A percentile compares a stretch with the other conserved stretches of the same genome.
phyloP scores from a whole-genome alignment of 768 basidiomycete genomes.

The Lentinula raphanica region DNA sequence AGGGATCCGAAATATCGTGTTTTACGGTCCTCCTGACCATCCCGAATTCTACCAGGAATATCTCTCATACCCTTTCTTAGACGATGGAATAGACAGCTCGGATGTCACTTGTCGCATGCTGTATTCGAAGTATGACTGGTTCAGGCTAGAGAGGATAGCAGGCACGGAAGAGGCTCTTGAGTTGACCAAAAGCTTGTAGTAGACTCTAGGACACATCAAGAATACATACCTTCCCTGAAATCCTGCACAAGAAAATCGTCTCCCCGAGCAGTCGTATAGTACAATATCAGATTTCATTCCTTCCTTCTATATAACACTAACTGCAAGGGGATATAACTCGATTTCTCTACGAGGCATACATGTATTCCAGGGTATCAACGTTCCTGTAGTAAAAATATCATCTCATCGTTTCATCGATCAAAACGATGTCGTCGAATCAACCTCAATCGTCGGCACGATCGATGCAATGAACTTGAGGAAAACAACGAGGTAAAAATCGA shows the following conservation, averaged over 20 bases:
- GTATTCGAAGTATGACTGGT: constrained; percentile 87
- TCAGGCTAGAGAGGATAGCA: constrained; percentile 83
- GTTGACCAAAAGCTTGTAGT: constrained; percentile 30
- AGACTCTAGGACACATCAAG: not conserved
- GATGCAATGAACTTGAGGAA: constrained; percentile 99
- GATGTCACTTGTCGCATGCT: constrained; percentile 81
- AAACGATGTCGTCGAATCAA: constrained; percentile 84
- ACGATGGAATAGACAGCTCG: constrained; percentile 76
- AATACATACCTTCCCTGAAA: not conserved
- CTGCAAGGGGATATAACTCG: constrained; percentile 1
- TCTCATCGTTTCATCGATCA: constrained; percentile 17
- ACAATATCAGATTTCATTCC: not conserved
- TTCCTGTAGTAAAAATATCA: not conserved
- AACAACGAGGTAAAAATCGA: constrained; percentile 96
- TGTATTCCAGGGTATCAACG: constrained; percentile 16
- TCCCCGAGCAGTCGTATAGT: no score
- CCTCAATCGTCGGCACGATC: constrained; percentile 98
- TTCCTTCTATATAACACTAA: constrained; percentile 1
- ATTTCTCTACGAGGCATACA: not conserved
- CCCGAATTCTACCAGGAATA: constrained; percentile 90
- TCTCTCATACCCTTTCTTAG: constrained; percentile 85
- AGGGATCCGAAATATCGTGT: constrained; percentile 88
- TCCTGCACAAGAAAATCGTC: no score
- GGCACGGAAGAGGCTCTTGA: constrained; percentile 43
- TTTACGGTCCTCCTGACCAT: constrained; percentile 90